Conservation (phyloP, 208 protist genomes). For the Leptomonas seymouri region DNA sequence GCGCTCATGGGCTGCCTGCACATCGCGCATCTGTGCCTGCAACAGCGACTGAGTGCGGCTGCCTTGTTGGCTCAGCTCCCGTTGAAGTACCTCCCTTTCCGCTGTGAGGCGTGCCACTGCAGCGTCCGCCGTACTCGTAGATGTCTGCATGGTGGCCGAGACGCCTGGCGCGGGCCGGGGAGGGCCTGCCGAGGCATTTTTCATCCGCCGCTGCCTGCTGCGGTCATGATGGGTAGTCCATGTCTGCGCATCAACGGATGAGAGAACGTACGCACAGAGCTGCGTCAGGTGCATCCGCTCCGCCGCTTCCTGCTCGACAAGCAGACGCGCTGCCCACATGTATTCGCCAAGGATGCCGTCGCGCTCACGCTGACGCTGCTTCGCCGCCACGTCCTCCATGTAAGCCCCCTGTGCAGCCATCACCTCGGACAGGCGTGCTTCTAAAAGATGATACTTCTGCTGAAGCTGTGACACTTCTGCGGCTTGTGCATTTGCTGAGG, state of each 20-base stretch:
- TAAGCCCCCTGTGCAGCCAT: constrained; percentile 19
- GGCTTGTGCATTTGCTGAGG: not conserved
- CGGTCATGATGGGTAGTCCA: not conserved
- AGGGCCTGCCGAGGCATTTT: not conserved
- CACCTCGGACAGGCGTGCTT: constrained; percentile 7
- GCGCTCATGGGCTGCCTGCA: constrained; percentile 25
- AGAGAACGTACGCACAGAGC: constrained; percentile 4
- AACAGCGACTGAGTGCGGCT: constrained; percentile 12
- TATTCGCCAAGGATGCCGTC: constrained; percentile 27
- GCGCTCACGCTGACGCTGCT: constrained; percentile 21
- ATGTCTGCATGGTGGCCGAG: not conserved
- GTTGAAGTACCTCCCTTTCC: constrained; percentile 16
- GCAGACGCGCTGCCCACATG: constrained; percentile 19
- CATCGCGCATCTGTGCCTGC: constrained; percentile 9
- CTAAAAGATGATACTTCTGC: constrained; percentile 3
- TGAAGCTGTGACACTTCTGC: constrained; percentile 19
- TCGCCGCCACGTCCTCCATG: constrained; percentile 8
- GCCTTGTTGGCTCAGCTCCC: constrained; percentile 1
- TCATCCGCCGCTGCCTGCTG: not conserved
- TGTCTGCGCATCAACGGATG: not conserved
- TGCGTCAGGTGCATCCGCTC: constrained; percentile 18
- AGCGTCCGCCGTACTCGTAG: not conserved
- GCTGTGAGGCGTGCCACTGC: constrained; percentile 12
- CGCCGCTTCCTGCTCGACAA: constrained; percentile 30
- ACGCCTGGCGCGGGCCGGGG: not conserved